Base-by-base conservation (phyloP, 2,329 filamentous ascomycete species). In the Magnaporthales sp. region DNA sequence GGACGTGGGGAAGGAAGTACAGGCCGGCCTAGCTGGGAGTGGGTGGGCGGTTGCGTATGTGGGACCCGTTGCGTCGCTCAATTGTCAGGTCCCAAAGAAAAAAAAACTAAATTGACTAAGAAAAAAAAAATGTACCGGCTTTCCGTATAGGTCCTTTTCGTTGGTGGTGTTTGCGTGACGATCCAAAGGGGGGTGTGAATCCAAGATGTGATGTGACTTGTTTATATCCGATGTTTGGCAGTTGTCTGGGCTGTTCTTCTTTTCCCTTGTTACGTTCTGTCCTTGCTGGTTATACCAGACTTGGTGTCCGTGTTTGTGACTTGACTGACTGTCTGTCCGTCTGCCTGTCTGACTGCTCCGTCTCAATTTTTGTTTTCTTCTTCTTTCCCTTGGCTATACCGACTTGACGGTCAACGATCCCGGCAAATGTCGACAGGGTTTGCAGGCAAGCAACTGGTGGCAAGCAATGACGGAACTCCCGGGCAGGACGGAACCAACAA, bases 1-100 rank as follows among this genome's bases (percentile, higher is more conserved):
- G 61, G 61, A 63, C 61, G 61, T 63, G 61, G 61, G 61, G 61
- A 38, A 63, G 61, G 30, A 63, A 46, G 38, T 46, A 46, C 38
- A 46, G 38, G 38, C 38, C 38, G 38, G 38, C 38, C 38, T 46
- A 46, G 38, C 38, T 46, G 38, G 38, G 38, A 46, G 15, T 46
- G 13, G 32, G 32, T 38, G 38, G 38, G 38, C 38, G 38, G 38
- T 46, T 46, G 15, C 38, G 38, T 19, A 6, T 46, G 38, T 46
- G 38, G 38, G 38, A 46, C 38, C 38, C 38, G 38, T 46, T 46
- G 38, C 38, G 38, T 46, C 15, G 38, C 15, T 46, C 38, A 46
- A n/a, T 46, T 46, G 38, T 46, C 38, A 19, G 32, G 38, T 46
- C 38, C 38, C 19, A 46, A 46, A 46, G n/a, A 8, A 46, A 46